Evolutionary conservation across 495 filamentous ascomycete genomes (phyloP).

Genomic region (Beverwykella pulmonaria): DNA sequence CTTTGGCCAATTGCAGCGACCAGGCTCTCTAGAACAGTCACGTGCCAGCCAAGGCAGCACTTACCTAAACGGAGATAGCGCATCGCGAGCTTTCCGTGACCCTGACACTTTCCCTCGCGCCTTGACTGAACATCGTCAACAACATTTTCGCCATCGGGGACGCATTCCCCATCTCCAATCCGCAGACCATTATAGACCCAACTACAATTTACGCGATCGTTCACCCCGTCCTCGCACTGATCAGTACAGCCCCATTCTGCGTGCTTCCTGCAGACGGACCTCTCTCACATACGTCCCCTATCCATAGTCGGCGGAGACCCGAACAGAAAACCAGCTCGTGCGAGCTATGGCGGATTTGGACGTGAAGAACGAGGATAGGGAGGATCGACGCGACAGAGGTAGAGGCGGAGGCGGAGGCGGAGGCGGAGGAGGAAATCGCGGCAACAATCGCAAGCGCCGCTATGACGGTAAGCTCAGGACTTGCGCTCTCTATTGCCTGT

Average conservation of each 20-base stretch:
- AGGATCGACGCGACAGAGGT: conserved; percentile 52
- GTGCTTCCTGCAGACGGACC: not conserved
- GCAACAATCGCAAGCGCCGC: conserved; percentile 67
- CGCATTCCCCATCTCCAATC: not conserved
- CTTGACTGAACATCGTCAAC: not conserved
- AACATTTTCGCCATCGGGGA: not conserved
- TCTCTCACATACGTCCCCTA: not conserved
- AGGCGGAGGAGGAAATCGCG: not conserved
- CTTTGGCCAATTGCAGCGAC: not conserved
- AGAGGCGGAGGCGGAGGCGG: conserved; percentile 37
- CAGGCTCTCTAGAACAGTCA: not conserved
- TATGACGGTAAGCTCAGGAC: conserved; percentile 54
- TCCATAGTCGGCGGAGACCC: not conserved
- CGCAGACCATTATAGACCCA: not conserved
- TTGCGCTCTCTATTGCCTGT: not conserved
- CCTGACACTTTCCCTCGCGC: not conserved
- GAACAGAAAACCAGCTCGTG: no score
- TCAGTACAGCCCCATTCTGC: not conserved
- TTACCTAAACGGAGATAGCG: not conserved
- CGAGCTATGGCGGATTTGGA: conserved; percentile 64
- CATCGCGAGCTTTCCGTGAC: not conserved
- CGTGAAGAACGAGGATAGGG: conserved; percentile 61
- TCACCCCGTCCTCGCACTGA: not conserved
- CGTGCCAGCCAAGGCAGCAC: not conserved
- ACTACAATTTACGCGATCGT: not conserved